Base-by-base conservation (phyloP, 371 early-diverging fungal genomes). In the Thermomucor indicae-seudaticae region DNA sequence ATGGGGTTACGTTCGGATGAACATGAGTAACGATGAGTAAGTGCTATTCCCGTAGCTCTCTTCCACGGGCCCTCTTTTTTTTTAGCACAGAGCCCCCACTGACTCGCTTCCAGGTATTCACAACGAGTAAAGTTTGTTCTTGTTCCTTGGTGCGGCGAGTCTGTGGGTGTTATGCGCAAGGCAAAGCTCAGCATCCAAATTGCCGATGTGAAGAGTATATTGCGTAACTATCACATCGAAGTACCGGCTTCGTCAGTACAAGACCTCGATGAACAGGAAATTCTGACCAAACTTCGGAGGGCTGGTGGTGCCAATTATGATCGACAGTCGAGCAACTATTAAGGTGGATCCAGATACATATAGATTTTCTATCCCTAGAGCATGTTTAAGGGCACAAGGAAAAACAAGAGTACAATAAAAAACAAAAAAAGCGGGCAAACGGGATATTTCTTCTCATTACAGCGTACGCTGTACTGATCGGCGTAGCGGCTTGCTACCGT, bases 1-100 rank as follows among this genome's bases (percentile, higher is more conserved):
- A 8, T 93, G 88, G 66, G 93, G 90, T 6, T 93, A 88, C 57
- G 57, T 91, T 49, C 75, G 86, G 22, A 74, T 90, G 62, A 70
- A 81, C 31, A 80, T 91, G 62, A 86, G 88, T 34, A 93, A 93
- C 63, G 92, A 92, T 60, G 89, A 88, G 79, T 83, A 88, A 64
- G 85, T 77, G 3, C n/a, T n/a, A n/a, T n/a, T n/a, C n/a, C n/a
- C n/a, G n/a, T n/a, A n/a, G n/a, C n/a, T n/a, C n/a, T n/a, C n/a
- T n/a, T n/a, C n/a, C n/a, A n/a, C n/a, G n/a, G n/a, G n/a, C n/a
- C n/a, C n/a, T n/a, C n/a, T n/a, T n/a, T n/a, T n/a, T n/a, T n/a
- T n/a, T n/a, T n/a, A n/a, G n/a, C n/a, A n/a, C n/a, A n/a, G n/a
- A n/a, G n/a, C n/a, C n/a, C n/a, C n/a, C n/a, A n/a, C n/a, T n/a